Evolutionary conservation across 2,329 filamentous ascomycete genomes (phyloP), one percentile per base, ranked within the genome.

Genomic region (Penicillium sp.): DNA sequence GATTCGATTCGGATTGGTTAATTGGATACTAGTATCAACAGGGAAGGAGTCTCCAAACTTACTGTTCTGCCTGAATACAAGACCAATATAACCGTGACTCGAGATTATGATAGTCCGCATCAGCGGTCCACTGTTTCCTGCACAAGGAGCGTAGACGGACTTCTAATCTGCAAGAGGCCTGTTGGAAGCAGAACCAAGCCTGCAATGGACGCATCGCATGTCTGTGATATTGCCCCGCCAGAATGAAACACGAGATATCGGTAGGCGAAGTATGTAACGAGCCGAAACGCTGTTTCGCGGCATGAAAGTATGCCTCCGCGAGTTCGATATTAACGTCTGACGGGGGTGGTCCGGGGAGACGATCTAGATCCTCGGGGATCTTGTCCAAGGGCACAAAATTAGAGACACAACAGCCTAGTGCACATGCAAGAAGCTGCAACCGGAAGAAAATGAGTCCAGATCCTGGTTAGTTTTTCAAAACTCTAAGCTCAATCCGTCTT

Each of bases 41-140:
- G 26, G 56, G 8, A 38, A 4, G 35, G n/a, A 38, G 1, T 12
- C 12, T 9, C 12, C 8, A 17, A 26, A 51, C 67, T 56, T 51
- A 70, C 68, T 69, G 68, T 53, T 70, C 68, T 12, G 66, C 68
- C 28, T 70, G 66, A n/a, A 70, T 70, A 61, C 68, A 70, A 15
- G 68, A 67, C 68, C 68, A 70, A 33, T 70, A 70, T n/a, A 70
- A 49, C 19, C 68, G 62, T 9, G 68, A 66, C 22, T 70, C 68
- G 13, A 70, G 56, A 37, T 70, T 70, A 40, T 70, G 60, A 24
- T 70, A 70, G 45, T 70, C 58, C 13, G 56, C 59, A 56, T 70
- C 63, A 12, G 68, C 67, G 4, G 56, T 66, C 68, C 68, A 70
- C 24, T 65, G 65, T 15, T 70, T 66, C 59, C 68, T 63, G 45